These are phyloP conservation scores for Geranium rotundifolium DNA, from an alignment of 345 rosid species.

Conservation along the genomic window DNA sequence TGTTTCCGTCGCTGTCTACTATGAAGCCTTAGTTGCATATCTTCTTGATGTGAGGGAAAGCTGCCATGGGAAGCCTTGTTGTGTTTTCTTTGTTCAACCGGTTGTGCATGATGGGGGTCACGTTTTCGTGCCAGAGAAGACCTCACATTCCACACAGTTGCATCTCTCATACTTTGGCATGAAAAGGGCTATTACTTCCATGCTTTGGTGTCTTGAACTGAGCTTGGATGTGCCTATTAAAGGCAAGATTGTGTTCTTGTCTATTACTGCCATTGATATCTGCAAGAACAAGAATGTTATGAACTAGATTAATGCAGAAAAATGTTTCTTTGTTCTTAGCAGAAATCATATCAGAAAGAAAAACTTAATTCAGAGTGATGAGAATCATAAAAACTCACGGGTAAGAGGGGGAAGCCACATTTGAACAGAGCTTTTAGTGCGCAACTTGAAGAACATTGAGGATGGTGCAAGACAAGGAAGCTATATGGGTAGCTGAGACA, in stretches of 20 bases:
- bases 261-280: slow-evolving; percentile 29
- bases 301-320: too few species aligned
- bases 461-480: slow-evolving; percentile 38
- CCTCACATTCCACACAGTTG: slow-evolving; percentile 25
- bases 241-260: slow-evolving; percentile 18
- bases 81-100: slow-evolving; percentile 22
- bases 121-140: slow-evolving; percentile 30
- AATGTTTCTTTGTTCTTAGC: too few species aligned
- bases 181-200: slow-evolving; percentile 18
- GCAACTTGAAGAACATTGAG: slow-evolving; percentile 41
- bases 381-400: too few species aligned
- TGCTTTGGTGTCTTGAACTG: slow-evolving; percentile 13
- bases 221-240: slow-evolving; percentile 14
- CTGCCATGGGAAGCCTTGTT: slow-evolving; percentile 28
- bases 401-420: too few species aligned
- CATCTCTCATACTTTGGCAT: slow-evolving; percentile 30
- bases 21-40: slow-evolving; percentile 32
- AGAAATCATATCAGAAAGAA: too few species aligned
- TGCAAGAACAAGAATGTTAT: too few species aligned
- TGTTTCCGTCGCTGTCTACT: slow-evolving; percentile 22
- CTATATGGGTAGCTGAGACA: slow-evolving; percentile 24
- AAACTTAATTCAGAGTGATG: too few species aligned
- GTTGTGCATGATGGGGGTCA: slow-evolving; percentile 21
- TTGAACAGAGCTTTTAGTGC: slow-evolving; percentile 19
- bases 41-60: slow-evolving; percentile 30